phyloP scores from a whole-genome alignment of 371 early-diverging fungal genomes.

The Nosema muscidifuracis region DNA sequence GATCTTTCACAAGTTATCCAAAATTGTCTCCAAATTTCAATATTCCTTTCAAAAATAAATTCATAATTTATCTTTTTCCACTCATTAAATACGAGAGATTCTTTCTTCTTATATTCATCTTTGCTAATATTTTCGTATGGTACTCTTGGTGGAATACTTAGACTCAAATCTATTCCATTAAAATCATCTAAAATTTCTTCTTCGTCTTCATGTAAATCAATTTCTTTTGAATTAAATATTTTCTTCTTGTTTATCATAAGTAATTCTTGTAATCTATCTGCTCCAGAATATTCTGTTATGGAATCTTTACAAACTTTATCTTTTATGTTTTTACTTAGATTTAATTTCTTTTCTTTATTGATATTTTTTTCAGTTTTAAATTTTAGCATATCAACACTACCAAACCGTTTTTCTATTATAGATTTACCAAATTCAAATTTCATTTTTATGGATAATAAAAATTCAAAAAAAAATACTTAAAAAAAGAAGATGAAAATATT shows the following conservation, averaged over 20 bases:
- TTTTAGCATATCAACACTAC: background rate
- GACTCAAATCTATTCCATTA: conserved; percentile 7
- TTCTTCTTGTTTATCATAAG: conserved; percentile 24
- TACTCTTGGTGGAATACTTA: conserved; percentile 55
- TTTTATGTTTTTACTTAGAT: conserved; percentile 12
- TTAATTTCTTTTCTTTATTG: conserved; percentile 1
- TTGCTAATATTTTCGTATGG: conserved; percentile 29
- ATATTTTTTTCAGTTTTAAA: background rate
- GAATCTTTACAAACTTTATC: conserved; percentile 27
- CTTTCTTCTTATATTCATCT: conserved; percentile 56
- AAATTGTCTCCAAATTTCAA: conserved; percentile 97
- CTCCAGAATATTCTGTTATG: conserved; percentile 39
- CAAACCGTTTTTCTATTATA: conserved; percentile 57
- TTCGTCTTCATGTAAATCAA: background rate
- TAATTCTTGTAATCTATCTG: conserved; percentile 31
- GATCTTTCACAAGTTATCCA: conserved; percentile 97
- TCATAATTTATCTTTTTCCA: conserved; percentile 55
- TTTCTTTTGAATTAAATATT: conserved; percentile 23
- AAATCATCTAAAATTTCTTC: conserved; percentile 2
- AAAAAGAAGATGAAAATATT: too few relatives aligned
- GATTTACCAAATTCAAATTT: conserved; percentile 54
- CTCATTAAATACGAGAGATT: conserved; percentile 51
- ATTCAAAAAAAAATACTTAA: too few relatives aligned
- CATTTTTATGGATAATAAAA: too few relatives aligned
- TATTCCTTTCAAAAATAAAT: conserved; percentile 85